Base-by-base conservation (phyloP, 2,329 filamentous ascomycete species). In the Cladophialophora immunda region DNA sequence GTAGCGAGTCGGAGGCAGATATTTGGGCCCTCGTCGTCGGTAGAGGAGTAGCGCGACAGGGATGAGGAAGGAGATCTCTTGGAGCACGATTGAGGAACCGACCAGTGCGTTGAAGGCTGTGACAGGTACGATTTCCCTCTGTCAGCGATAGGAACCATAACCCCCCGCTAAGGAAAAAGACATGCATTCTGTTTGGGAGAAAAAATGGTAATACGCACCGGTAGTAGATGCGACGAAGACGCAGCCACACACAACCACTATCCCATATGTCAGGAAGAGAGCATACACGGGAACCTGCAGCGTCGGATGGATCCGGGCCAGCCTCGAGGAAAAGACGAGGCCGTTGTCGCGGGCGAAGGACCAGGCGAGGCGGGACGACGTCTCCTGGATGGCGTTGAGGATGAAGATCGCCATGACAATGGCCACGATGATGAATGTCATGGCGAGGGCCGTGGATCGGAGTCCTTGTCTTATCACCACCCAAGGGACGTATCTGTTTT, bases 41-140 rank as follows among this genome's bases (percentile, higher is more conserved):
- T 62, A 57, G 17, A 68, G 19, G 22, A 68, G 62, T 17, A 66
- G 38, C 17, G 36, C 34, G n/a, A 61, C 52, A 6, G 66, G 66
- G 29, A 68, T 66, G 15, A 83, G 81, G 71, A 87, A 87, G 0
- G 84, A 86, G 11, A 85, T 78, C 38, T 82, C 82, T 6, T 84
- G 86, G 15, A 87, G 77, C 69, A 86, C 84, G 66, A 87, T 84
- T 73, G 86, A 87, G 45, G 84, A 86, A 32, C 85, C 84, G 5
- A 86, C 82, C 29, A 88, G 80, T 70, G 85, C 85, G 69, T 83
- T 80, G 75, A 88, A 88, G 3, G 85, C 86, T 17, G 29, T 17
- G 59, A 34, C 22, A 55, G 50, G 7, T 68, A 87, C 86, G 62
- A n/a, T n/a, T n/a, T n/a, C n/a, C n/a, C n/a, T n/a, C n/a, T n/a